A percentile compares a stretch with the other conserved stretches of the same genome.
phyloP scores from a whole-genome alignment of 2,329 filamentous ascomycete species.

The Trichothecium roseum region DNA sequence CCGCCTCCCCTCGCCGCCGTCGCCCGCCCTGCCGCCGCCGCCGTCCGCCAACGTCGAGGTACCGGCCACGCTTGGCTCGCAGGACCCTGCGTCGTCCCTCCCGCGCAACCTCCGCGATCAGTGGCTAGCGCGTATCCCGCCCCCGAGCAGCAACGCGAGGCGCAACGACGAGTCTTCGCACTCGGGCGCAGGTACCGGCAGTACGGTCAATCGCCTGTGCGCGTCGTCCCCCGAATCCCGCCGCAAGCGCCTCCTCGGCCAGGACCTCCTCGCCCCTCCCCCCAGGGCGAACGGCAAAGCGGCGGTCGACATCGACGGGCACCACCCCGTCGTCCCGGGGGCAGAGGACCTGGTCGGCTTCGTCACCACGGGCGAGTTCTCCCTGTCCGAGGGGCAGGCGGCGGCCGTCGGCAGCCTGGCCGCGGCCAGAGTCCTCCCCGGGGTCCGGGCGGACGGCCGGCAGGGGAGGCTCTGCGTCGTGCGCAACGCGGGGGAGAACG shows the following conservation, averaged over 20 bases:
- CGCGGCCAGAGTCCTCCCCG: conserved; percentile 41
- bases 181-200: not conserved
- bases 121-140: conserved; percentile 58
- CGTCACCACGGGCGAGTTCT: conserved; percentile 78
- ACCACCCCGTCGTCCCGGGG: conserved; percentile 63
- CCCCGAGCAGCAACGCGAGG: not conserved
- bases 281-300: too few relatives aligned
- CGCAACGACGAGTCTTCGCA: not conserved
- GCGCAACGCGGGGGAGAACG: conserved; percentile 64
- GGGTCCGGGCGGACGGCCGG: conserved; percentile 17
- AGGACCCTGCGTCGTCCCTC: conserved; percentile 14
- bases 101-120: conserved; percentile 46
- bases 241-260: conserved; percentile 33
- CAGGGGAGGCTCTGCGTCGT: conserved; percentile 62
- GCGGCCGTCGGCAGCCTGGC: conserved; percentile 65
- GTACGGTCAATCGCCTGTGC: not conserved
- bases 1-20: conserved; percentile 47
- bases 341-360: conserved; percentile 78
- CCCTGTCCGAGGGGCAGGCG: conserved; percentile 64
- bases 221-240: too few relatives aligned
- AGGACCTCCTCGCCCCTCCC: conserved; percentile 32
- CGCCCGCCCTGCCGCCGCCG: conserved; percentile 7
- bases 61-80: conserved; percentile 32
- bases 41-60: conserved; percentile 30
- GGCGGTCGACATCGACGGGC: conserved; percentile 31